Evolutionary conservation across 192 early-diverging fungal species (phyloP).

Genomic region (Coemansia sp.): DNA sequence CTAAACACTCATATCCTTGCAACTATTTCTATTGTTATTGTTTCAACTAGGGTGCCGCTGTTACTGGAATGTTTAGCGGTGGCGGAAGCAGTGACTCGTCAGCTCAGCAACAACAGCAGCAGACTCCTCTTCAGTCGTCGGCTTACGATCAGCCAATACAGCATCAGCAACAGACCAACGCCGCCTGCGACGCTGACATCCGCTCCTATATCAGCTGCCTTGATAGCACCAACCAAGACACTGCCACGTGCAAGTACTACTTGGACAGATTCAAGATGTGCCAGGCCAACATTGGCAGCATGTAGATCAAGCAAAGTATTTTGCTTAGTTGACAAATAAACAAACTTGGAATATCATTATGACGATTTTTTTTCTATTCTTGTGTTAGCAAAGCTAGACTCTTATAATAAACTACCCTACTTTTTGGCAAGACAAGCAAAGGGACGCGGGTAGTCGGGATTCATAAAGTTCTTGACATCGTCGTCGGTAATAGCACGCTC

Average conservation of each 20-base stretch:
- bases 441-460: conserved; percentile 56
- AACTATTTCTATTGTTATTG: too few relatives aligned
- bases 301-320: not conserved
- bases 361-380: not conserved
- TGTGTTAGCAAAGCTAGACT: not conserved
- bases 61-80: conserved; percentile 56
- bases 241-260: conserved; percentile 86
- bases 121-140: conserved; percentile 20
- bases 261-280: conserved; percentile 91
- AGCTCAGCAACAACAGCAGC: conserved; percentile 50
- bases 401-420: conserved; percentile 7
- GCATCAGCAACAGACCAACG: conserved; percentile 22
- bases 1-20: too few relatives aligned
- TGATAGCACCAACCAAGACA: conserved; percentile 78
- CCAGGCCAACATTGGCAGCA: conserved; percentile 51
- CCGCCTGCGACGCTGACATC: conserved; percentile 71
- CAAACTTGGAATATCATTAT: not conserved
- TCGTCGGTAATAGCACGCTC: conserved; percentile 66
- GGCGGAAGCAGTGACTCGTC: conserved; percentile 35
- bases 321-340: too few relatives aligned
- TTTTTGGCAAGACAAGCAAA: conserved; percentile 41
- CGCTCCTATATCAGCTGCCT: conserved; percentile 88
- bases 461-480: conserved; percentile 65
- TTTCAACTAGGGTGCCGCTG: conserved; percentile 25
- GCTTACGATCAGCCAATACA: conserved; percentile 9